Base-by-base conservation (phyloP, 78 protist genomes). In the Planoprotostelium fungivorum region DNA sequence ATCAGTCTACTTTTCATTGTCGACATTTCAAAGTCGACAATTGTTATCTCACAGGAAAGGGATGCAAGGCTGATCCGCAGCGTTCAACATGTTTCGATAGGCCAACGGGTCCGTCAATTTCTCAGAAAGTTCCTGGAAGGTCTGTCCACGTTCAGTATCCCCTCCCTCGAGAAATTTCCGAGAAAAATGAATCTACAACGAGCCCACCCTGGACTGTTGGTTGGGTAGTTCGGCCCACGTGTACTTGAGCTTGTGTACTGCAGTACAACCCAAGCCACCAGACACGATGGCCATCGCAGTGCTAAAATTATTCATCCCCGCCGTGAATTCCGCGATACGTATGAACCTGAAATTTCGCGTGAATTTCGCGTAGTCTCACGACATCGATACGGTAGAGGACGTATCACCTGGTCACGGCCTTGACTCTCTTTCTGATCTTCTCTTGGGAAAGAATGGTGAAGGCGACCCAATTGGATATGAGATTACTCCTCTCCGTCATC, bases 141-240 rank as follows among this genome's bases (percentile, higher is more conserved):
- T 51, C 73, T 51, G n/a, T n/a, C n/a, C n/a, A n/a, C n/a, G n/a
- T n/a, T n/a, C n/a, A n/a, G n/a, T n/a, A n/a, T n/a, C n/a, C n/a
- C n/a, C n/a, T n/a, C n/a, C n/a, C n/a, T n/a, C n/a, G n/a, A n/a
- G n/a, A n/a, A n/a, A n/a, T n/a, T n/a, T n/a, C n/a, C n/a, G n/a
- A n/a, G n/a, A n/a, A n/a, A n/a, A n/a, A n/a, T n/a, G n/a, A n/a
- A n/a, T n/a, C n/a, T n/a, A n/a, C n/a, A n/a, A n/a, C n/a, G n/a
- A n/a, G n/a, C n/a, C n/a, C 73, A 51, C 73, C 73, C 16, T 51
- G 73, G 73, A 51, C 31, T 25, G 31, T 25, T 88, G 88, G 37
- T 89, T 92, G 87, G 94, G 94, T 87, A 92, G 83, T 5, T 92
- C 94, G 16, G 89, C 94, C 88, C 85, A 83, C 0, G 94, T 92